These are phyloP conservation scores for Pholiota molesta DNA, from an alignment of 768 basidiomycete species.

Conservation along the genomic window DNA sequence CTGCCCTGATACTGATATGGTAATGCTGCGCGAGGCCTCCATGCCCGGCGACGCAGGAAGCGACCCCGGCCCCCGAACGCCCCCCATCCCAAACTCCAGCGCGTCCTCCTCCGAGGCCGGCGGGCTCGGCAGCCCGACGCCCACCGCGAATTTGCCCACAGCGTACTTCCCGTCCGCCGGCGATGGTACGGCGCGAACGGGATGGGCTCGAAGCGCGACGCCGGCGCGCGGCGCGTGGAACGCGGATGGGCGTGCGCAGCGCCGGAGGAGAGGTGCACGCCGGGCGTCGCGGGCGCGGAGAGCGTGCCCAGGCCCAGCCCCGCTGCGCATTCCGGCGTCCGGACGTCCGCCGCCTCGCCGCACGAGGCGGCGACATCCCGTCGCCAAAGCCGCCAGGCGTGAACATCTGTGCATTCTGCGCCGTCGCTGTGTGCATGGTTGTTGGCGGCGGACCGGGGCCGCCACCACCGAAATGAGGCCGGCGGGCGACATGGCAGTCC, in stretches of 20 bases:
- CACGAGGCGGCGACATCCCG: conserved; percentile 28
- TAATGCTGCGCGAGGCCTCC: not conserved
- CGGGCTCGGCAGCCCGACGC: conserved; percentile 52
- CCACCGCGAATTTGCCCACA: conserved; percentile 65
- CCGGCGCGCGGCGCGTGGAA: conserved; percentile 16
- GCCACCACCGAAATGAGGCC: conserved; percentile 1
- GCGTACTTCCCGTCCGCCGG: conserved; percentile 74
- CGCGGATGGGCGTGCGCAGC: conserved; percentile 31
- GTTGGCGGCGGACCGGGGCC: not conserved
- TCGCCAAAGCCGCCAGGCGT: conserved; percentile 28
- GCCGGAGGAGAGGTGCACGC: conserved; percentile 37
- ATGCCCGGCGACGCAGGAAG: conserved; percentile 8
- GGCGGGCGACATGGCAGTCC: not conserved
- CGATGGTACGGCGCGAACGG: conserved; percentile 70
- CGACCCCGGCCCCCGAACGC: not conserved
- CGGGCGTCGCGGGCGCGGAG: conserved; percentile 55
- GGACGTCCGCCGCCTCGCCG: not conserved
- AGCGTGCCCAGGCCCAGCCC: not conserved
- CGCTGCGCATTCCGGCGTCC: not conserved
- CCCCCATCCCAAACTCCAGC: not conserved
- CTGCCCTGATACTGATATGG: not conserved
- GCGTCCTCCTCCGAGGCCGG: conserved; percentile 50
- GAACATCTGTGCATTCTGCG: conserved; percentile 23
- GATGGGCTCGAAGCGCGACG: conserved; percentile 67
- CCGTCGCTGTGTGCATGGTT: not conserved